A percentile compares a stretch with the other conserved stretches of the same genome.
Evolutionary conservation across 2,329 filamentous ascomycete genomes (phyloP).

Genomic region (Coniochaeta sp.): DNA sequence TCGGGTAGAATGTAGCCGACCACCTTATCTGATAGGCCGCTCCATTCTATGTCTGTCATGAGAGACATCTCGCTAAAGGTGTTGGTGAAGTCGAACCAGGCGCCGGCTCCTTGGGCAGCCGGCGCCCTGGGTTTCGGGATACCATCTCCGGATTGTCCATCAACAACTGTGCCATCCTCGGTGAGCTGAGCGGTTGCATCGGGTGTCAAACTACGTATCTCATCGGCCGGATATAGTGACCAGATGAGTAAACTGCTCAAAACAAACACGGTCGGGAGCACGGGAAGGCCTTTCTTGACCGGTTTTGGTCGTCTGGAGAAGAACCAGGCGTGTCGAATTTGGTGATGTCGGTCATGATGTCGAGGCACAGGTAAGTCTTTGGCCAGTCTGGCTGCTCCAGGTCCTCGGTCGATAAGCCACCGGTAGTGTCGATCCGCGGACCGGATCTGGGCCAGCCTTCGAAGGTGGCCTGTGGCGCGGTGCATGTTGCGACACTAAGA

Average conservation of each 20-base stretch:
- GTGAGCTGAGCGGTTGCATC: neutral
- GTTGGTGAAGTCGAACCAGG: constrained; percentile 41
- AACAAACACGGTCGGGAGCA: neutral
- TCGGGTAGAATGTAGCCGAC: constrained; percentile 70
- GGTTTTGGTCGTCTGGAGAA: neutral
- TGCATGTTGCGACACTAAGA: constrained; percentile 1
- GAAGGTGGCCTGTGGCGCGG: constrained; percentile 1
- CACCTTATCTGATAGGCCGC: constrained; percentile 47
- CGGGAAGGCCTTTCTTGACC: neutral
- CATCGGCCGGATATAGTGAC: constrained; percentile 1
- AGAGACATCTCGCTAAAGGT: constrained; percentile 47
- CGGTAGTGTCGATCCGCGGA: neutral
- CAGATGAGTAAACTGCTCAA: neutral
- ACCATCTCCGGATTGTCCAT: neutral
- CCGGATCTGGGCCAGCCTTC: constrained; percentile 2
- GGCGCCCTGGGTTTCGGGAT: constrained; percentile 11
- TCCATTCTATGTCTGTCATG: constrained; percentile 49
- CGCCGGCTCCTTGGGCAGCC: constrained; percentile 15
- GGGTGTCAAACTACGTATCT: neutral
- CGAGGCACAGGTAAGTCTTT: neutral
- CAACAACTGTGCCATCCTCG: constrained; percentile 12
- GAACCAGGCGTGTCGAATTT: constrained; percentile 1
- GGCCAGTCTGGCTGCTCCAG: neutral
- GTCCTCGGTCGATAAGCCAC: constrained; percentile 1
- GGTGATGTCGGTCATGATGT: neutral